A percentile compares a stretch with the other conserved stretches of the same genome.
Evolutionary conservation across 495 filamentous ascomycete species (phyloP).

Genomic region (Amniculicola lignicola): DNA sequence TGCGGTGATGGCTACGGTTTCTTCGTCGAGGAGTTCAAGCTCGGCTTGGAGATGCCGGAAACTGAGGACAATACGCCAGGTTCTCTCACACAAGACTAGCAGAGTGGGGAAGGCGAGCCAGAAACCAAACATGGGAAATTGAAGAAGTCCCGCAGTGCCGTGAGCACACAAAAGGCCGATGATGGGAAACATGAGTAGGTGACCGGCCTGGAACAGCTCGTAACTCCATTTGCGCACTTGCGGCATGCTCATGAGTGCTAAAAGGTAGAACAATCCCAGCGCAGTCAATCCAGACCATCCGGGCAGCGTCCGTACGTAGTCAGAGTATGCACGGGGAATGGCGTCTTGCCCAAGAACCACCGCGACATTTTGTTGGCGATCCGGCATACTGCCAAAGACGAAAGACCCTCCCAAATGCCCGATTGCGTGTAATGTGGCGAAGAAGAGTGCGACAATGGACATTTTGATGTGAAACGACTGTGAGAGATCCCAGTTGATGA

Average conservation of each 20-base stretch:
- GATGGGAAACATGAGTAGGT: slow-evolving; percentile 45
- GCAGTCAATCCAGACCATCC: slow-evolving; percentile 41
- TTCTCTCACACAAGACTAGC: slow-evolving; percentile 38
- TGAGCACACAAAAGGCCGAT: slow-evolving; percentile 41
- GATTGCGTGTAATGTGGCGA: slow-evolving; percentile 43
- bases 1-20: slow-evolving; percentile 39
- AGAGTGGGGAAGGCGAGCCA: slow-evolving; percentile 43
- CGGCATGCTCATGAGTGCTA: slow-evolving; percentile 39
- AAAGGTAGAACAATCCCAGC: slow-evolving; percentile 37
- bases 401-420: slow-evolving; percentile 42
- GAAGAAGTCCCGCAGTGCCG: slow-evolving; percentile 38
- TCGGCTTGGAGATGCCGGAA: slow-evolving; percentile 37
- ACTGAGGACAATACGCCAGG: slow-evolving; percentile 33
- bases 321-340: slow-evolving; percentile 31
- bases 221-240: slow-evolving; percentile 38
- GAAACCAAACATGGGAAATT: slow-evolving; percentile 45
- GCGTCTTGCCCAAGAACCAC: slow-evolving; percentile 30
- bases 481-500: slow-evolving; percentile 45
- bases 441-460: slow-evolving; percentile 36
- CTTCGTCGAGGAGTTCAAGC: slow-evolving; percentile 37
- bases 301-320: slow-evolving; percentile 33
- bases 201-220: slow-evolving; percentile 44
- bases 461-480: slow-evolving; percentile 45
- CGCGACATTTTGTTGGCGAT: slow-evolving; percentile 31
- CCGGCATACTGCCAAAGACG: slow-evolving; percentile 35